phyloP scores from a whole-genome alignment of 805 yeast species.

The Wickerhamiella bombiphila region DNA sequence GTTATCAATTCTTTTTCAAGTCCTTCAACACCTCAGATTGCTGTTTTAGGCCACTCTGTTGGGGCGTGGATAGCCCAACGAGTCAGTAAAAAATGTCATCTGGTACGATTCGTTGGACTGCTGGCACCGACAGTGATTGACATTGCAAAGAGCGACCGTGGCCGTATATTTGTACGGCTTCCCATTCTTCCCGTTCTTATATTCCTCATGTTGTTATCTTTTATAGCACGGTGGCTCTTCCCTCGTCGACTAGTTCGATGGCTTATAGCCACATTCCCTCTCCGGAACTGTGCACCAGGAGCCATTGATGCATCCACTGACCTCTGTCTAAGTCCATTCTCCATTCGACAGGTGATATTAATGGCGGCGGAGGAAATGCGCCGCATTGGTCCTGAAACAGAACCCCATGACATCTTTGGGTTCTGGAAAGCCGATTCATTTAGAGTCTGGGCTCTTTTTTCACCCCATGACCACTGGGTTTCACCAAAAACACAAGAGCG shows the following conservation, averaged over 20 bases:
- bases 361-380: conserved; percentile 49
- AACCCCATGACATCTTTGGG: conserved; percentile 22
- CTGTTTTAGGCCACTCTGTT: conserved; percentile 54
- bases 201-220: conserved; percentile 5
- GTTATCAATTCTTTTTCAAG: conserved; percentile 29
- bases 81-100: conserved; percentile 26
- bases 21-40: conserved; percentile 24
- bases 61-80: conserved; percentile 54
- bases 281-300: conserved; percentile 8
- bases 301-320: conserved; percentile 12
- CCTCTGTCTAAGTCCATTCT: conserved; percentile 29
- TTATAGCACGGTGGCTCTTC: conserved; percentile 4
- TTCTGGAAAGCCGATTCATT: conserved; percentile 34
- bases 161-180: conserved; percentile 22
- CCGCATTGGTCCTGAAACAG: conserved; percentile 31
- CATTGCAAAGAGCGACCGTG: conserved; percentile 35
- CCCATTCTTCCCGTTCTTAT: conserved; percentile 12
- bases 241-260: not conserved
- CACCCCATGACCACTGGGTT: conserved; percentile 55
- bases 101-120: conserved; percentile 36
- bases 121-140: conserved; percentile 59
- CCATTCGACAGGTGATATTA: conserved; percentile 39
- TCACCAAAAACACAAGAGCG: conserved; percentile 34
- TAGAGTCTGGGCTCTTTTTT: conserved; percentile 42
- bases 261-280: conserved; percentile 2